A percentile compares a stretch with the other conserved stretches of the same genome.
phyloP scores from a whole-genome alignment of 495 filamentous ascomycete species.

The Penicillium daleae region DNA sequence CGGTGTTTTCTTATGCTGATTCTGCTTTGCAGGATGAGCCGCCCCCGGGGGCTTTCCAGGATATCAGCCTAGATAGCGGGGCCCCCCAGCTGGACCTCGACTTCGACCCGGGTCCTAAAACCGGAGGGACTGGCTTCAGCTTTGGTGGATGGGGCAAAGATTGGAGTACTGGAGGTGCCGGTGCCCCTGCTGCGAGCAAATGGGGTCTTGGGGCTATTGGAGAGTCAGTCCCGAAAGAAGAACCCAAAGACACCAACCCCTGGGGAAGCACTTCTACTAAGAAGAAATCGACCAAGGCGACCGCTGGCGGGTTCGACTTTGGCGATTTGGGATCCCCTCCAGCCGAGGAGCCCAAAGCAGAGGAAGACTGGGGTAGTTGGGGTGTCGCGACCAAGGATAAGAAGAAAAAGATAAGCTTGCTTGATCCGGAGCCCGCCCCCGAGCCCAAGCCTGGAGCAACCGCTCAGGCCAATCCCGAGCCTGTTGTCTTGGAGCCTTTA shows the following conservation, averaged over 20 bases:
- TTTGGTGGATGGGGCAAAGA: constrained; percentile 52
- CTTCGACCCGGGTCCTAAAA: constrained; percentile 42
- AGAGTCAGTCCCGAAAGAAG: constrained; percentile 38
- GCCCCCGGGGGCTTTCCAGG: constrained; percentile 45
- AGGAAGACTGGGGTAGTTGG: constrained; percentile 38
- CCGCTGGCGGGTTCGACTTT: constrained; percentile 50
- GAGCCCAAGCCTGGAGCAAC: constrained; percentile 28
- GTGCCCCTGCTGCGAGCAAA: constrained; percentile 26
- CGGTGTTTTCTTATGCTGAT: constrained; percentile 2
- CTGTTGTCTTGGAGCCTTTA: constrained; percentile 17
- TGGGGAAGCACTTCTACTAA: constrained; percentile 47
- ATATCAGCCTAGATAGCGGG: constrained; percentile 47
- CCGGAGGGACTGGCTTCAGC: constrained; percentile 39
- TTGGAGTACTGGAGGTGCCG: constrained; percentile 43
- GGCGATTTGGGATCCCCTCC: constrained; percentile 43
- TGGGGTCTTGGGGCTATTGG: constrained; percentile 40
- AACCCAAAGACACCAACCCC: constrained; percentile 43
- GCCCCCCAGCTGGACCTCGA: constrained; percentile 51
- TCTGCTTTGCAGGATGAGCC: constrained; percentile 26
- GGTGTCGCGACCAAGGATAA: constrained; percentile 29
- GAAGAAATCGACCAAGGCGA: constrained; percentile 41
- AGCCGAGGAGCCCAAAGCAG: constrained; percentile 16
- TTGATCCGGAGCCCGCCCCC: constrained; percentile 33
- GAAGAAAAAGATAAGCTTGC: constrained; percentile 35
- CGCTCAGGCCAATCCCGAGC: constrained; percentile 18